A percentile compares a stretch with the other conserved stretches of the same genome.
Evolutionary conservation across 2,329 filamentous ascomycete species (phyloP).

Genomic region (Epichloe gansuensis): DNA sequence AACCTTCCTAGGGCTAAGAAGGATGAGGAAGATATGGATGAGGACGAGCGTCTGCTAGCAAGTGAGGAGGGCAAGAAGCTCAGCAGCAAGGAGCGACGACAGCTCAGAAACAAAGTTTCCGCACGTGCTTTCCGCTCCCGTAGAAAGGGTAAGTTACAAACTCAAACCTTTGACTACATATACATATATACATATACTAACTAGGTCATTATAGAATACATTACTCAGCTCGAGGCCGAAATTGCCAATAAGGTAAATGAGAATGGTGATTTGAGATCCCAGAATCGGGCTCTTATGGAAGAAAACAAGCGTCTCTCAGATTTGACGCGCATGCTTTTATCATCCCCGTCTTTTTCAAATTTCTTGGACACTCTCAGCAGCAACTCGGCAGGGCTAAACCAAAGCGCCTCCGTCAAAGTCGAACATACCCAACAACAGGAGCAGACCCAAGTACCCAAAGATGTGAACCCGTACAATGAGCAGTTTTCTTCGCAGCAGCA

Average conservation of each 20-base stretch:
- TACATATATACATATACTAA: not conserved
- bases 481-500: constrained; percentile 48
- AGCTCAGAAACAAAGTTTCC: constrained; percentile 97
- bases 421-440: constrained; percentile 25
- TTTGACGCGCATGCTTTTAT: constrained; percentile 68
- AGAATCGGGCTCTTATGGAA: constrained; percentile 71
- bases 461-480: constrained; percentile 47
- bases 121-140: constrained; percentile 95
- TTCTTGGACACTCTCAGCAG: constrained; percentile 60
- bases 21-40: constrained; percentile 97
- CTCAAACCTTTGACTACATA: not conserved
- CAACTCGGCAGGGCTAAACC: constrained; percentile 36
- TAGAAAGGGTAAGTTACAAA: constrained; percentile 67
- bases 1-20: constrained; percentile 69
- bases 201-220: constrained; percentile 61
- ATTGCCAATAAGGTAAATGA: constrained; percentile 75
- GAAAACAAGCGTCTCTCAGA: constrained; percentile 74
- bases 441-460: constrained; percentile 46
- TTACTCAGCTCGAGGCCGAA: constrained; percentile 82
- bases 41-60: constrained; percentile 85
- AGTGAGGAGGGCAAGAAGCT: constrained; percentile 98
- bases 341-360: constrained; percentile 69
- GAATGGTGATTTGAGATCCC: constrained; percentile 62
- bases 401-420: constrained; percentile 24
- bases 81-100: constrained; percentile 92